Percentiles rank a stretch among this genome's conserved stretches.
Conservation (phyloP, 768 basidiomycete genomes). For the Cystobasidium onofrii region DNA sequence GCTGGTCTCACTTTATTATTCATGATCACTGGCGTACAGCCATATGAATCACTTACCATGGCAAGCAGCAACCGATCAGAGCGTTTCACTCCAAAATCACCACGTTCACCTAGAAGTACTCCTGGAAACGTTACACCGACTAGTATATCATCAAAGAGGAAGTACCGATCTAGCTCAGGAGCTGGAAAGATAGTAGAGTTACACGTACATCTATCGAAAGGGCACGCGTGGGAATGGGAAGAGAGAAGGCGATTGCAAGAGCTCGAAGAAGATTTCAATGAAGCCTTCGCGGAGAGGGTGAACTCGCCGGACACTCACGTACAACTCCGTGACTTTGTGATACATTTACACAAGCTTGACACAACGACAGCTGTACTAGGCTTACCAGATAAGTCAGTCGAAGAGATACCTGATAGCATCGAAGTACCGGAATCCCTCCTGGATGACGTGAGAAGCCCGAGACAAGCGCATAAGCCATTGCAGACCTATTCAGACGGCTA, state of each 20-base stretch:
- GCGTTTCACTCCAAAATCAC: background rate
- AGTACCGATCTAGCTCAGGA: conserved; percentile 9
- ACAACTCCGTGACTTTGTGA: background rate
- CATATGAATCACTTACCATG: conserved; percentile 39
- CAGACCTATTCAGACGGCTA: background rate
- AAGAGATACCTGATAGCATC: background rate
- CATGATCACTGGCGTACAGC: conserved; percentile 47
- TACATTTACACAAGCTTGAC: background rate
- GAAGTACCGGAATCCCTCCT: background rate
- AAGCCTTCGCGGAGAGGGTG: background rate
- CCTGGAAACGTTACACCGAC: background rate
- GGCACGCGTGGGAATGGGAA: conserved; percentile 24
- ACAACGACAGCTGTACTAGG: background rate
- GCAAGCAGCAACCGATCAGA: background rate
- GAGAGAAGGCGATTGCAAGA: conserved; percentile 12
- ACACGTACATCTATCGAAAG: conserved; percentile 20
- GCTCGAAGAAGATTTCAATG: conserved; percentile 6
- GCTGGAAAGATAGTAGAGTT: conserved; percentile 23
- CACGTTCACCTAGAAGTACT: background rate
- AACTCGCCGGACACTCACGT: background rate
- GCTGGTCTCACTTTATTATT: conserved; percentile 48
- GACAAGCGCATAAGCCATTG: background rate
- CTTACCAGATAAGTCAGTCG: background rate
- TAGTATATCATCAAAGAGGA: background rate
- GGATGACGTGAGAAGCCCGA: background rate